Evolutionary conservation across 1,284 basidiomycete species (phyloP), one percentile per base, ranked within the genome.

Genomic region (Apiotrichum montevideense): DNA sequence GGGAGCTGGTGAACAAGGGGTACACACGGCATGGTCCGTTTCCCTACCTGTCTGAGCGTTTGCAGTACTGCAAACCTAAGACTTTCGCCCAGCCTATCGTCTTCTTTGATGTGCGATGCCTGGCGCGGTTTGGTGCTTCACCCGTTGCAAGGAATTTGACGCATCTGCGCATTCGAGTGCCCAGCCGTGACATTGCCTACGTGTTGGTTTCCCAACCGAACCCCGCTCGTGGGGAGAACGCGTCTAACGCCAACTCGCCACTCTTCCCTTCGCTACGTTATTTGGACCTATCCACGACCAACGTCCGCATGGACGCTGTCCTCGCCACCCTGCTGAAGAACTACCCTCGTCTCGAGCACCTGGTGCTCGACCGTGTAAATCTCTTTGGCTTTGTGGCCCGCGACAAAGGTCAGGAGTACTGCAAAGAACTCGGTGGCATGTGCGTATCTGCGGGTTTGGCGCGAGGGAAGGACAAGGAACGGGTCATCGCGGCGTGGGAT

Each of bases 11-110:
- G 37, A 57, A 64, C 9, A 68, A 70, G 42, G 67, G 65, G 0
- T 78, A 77, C 52, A 70, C 75, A 0, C 73, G 76, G 3, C 73
- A 75, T 45, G 77, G 77, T 11, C 75, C 75, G 11, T 74, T 78
- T 52, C 70, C 71, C 0, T 77, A 73, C 58, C 59, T 78, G 3
- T 65, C 66, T 35, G 70, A 71, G 32, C 66, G 67, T 35, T 54
- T 78, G 51, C 63, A 63, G 14, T 55, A 61, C 48, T 58, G 63
- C 3, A 69, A 66, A 56, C 75, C 76, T 6, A 74, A 73, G 53
- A 67, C 69, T 3, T 78, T 78, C 56, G 77, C 77, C 21, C 76
- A 78, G 55, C 77, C 77, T 1, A 76, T 78, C 55, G 77, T 78
- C 39, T 78, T 78, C 52, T 77, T 77, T 63, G 75, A 78, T 57